A percentile compares a stretch with the other conserved stretches of the same genome.
Evolutionary conservation across 306 rosid genomes (phyloP).

Genomic region (Carpinus viminea): DNA sequence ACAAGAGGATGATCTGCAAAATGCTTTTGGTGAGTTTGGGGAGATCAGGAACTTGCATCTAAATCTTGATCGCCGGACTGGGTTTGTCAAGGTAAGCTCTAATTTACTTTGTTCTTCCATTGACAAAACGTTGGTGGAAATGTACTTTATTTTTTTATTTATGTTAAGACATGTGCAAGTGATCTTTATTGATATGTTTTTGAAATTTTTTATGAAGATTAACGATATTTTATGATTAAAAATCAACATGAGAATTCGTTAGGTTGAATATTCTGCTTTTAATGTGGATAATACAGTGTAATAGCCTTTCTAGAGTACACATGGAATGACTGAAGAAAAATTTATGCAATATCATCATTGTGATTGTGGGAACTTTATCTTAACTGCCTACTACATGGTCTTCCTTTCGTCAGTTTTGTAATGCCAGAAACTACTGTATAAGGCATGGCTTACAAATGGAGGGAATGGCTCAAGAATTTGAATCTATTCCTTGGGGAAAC

Average conservation of each 20-base stretch:
- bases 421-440: background rate
- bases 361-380: background rate
- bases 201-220: background rate
- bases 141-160: background rate
- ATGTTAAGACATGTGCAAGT: background rate
- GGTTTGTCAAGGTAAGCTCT: constrained; percentile 76
- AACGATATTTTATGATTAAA: background rate
- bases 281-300: background rate
- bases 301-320: background rate
- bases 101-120: background rate
- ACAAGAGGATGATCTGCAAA: constrained; percentile 90
- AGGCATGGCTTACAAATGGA: background rate
- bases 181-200: background rate
- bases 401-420: background rate
- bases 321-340: background rate
- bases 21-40: constrained; percentile 86
- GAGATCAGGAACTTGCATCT: constrained; percentile 90
- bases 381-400: background rate
- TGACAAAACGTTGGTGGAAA: background rate
- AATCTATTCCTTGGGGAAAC: background rate
- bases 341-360: background rate
- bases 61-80: constrained; percentile 97
- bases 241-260: background rate
- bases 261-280: background rate
- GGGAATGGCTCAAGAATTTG: background rate